phyloP scores from a whole-genome alignment of 768 basidiomycete genomes.

The Agrocybe pediades region DNA sequence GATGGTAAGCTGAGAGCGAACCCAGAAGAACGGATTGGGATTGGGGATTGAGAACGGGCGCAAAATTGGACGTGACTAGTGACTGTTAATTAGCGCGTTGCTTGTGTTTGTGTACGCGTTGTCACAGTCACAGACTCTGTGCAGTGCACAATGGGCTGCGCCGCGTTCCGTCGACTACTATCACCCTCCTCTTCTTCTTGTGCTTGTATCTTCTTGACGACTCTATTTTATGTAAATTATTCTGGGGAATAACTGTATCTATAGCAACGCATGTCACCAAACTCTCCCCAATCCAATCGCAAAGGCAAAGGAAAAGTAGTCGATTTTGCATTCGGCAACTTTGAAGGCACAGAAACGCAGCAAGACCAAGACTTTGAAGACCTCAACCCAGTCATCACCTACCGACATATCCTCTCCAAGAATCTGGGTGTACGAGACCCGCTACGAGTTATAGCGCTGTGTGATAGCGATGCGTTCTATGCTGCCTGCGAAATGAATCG shows the following conservation, averaged over 20 bases:
- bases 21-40: no score
- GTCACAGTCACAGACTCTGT: conserved; percentile 11
- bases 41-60: no score
- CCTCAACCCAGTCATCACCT: conserved; percentile 70
- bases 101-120: conserved; percentile 16
- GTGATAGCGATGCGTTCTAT: conserved; percentile 88
- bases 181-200: not conserved
- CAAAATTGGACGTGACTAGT: no score
- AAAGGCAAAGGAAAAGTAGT: conserved; percentile 59
- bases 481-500: conserved; percentile 86
- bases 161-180: no score
- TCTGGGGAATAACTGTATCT: not conserved
- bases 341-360: conserved; percentile 22
- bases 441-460: conserved; percentile 83
- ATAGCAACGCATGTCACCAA: conserved; percentile 1
- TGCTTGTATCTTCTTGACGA: not conserved
- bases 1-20: no score
- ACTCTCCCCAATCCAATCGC: conserved; percentile 27
- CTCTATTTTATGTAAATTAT: not conserved
- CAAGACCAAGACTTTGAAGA: conserved; percentile 62
- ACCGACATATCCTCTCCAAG: conserved; percentile 72
- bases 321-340: not conserved
- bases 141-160: not conserved
- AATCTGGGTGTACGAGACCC: conserved; percentile 75
- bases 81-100: conserved; percentile 18